These are phyloP conservation scores for Ophioceras dolichostomum DNA, from an alignment of 2,329 filamentous ascomycete species.

Conservation along the genomic window DNA sequence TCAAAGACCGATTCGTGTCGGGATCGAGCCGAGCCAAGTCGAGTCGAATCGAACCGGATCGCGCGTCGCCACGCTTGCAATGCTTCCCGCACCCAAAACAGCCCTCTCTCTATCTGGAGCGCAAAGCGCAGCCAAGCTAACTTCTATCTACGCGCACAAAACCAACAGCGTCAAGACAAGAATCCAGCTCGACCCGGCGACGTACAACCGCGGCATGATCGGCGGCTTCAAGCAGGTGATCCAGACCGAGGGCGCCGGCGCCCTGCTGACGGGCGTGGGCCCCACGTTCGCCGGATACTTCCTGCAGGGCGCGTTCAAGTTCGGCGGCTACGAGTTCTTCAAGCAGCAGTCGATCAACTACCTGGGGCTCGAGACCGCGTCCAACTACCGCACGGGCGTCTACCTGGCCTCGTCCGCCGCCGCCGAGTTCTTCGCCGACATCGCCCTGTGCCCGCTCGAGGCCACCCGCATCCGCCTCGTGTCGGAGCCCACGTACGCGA, in stretches of 20 bases:
- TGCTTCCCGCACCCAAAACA: neutral
- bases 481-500: constrained; percentile 65
- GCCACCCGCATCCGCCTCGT: constrained; percentile 78
- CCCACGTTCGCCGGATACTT: constrained; percentile 74
- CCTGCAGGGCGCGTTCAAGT: constrained; percentile 79
- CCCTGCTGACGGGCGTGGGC: constrained; percentile 65
- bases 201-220: constrained; percentile 71
- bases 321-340: constrained; percentile 82
- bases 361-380: constrained; percentile 57
- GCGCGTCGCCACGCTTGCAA: neutral
- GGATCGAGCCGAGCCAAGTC: too few relatives aligned
- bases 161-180: constrained; percentile 67
- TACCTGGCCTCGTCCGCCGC: constrained; percentile 52
- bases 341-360: constrained; percentile 70
- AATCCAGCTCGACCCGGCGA: constrained; percentile 71
- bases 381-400: constrained; percentile 59
- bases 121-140: too few relatives aligned
- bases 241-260: constrained; percentile 61
- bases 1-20: too few relatives aligned
- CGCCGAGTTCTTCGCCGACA: constrained; percentile 52
- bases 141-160: too few relatives aligned
- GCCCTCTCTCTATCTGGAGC: too few relatives aligned
- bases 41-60: too few relatives aligned
- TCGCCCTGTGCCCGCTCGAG: constrained; percentile 73
- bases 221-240: constrained; percentile 70